Evolutionary conservation across 2,329 filamentous ascomycete genomes (phyloP).

Genomic region (Neopestalotiopsis sp.): DNA sequence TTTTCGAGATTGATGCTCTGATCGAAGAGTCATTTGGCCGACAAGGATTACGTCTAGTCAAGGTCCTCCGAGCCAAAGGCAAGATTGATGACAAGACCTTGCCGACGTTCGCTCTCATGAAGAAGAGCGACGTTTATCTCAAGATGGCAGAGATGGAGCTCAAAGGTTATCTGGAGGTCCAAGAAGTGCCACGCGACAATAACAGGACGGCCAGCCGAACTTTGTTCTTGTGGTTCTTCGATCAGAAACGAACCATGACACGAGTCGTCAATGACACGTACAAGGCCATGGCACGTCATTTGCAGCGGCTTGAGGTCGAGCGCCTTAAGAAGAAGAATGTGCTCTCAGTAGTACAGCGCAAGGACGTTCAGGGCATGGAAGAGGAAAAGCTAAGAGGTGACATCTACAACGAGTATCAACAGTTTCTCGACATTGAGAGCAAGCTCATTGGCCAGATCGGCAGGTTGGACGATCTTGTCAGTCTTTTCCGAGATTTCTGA

Average conservation of each 20-base stretch:
- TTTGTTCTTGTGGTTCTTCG: slow-evolving; percentile 92
- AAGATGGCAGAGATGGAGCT: slow-evolving; percentile 87
- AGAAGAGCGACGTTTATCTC: slow-evolving; percentile 82
- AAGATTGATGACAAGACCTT: slow-evolving; percentile 95
- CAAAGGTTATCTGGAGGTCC: slow-evolving; percentile 85
- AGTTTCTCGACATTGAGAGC: slow-evolving; percentile 68
- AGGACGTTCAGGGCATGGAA: slow-evolving; percentile 84
- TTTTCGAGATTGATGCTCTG: slow-evolving; percentile 81
- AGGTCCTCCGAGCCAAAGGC: slow-evolving; percentile 84
- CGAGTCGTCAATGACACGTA: slow-evolving; percentile 82
- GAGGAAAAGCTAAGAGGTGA: slow-evolving; percentile 78
- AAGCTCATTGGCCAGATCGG: slow-evolving; percentile 80
- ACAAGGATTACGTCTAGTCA: slow-evolving; percentile 80
- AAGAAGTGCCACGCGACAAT: slow-evolving; percentile 91
- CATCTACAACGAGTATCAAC: slow-evolving; percentile 70
- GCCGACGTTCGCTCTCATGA: slow-evolving; percentile 80
- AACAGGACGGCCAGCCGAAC: slow-evolving; percentile 82
- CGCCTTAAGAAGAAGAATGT: slow-evolving; percentile 73
- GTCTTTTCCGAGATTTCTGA: slow-evolving; percentile 80
- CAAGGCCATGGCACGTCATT: slow-evolving; percentile 84
- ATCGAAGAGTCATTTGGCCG: slow-evolving; percentile 79
- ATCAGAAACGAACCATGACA: slow-evolving; percentile 72
- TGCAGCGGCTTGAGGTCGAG: slow-evolving; percentile 82
- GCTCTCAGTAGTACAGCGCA: slow-evolving; percentile 81
- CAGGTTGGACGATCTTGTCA: slow-evolving; percentile 84